Percentiles rank a stretch among this genome's conserved stretches.
phyloP scores from a whole-genome alignment of 371 early-diverging fungal genomes.

The Entomophthora muscae region DNA sequence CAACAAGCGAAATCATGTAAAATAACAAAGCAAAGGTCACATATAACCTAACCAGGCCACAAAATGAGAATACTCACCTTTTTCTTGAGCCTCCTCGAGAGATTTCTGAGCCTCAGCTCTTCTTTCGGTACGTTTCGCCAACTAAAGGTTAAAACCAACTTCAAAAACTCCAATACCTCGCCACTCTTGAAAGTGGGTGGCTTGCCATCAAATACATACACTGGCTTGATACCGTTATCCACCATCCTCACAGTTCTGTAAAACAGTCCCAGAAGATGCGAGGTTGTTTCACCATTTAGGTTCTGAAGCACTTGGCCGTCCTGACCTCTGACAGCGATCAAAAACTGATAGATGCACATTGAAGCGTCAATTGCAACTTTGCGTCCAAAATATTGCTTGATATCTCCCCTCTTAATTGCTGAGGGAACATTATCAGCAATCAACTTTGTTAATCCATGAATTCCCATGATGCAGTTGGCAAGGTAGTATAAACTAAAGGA shows the following conservation, averaged over 20 bases:
- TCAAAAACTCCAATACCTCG: slow-evolving; percentile 37
- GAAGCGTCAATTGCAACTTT: slow-evolving; percentile 98
- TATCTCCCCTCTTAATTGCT: slow-evolving; percentile 67
- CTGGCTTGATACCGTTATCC: slow-evolving; percentile 94
- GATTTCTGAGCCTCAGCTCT: slow-evolving; percentile 70
- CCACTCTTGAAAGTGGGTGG: slow-evolving; percentile 92
- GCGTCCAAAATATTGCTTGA: slow-evolving; percentile 85
- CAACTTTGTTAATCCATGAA: slow-evolving; percentile 83
- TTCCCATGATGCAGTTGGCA: slow-evolving; percentile 81
- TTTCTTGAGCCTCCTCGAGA: slow-evolving; percentile 69
- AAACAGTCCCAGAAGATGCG: slow-evolving; percentile 97
- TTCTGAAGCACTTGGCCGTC: slow-evolving; percentile 85
- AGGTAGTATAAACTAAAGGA: too few species aligned
- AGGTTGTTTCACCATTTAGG: slow-evolving; percentile 86
- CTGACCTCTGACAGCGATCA: slow-evolving; percentile 90
- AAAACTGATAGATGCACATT: slow-evolving; percentile 98
- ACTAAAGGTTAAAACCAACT: slow-evolving; percentile 21
- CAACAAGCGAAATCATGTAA: too few species aligned
- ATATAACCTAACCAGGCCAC: too few species aligned
- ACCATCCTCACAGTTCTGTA: slow-evolving; percentile 98
- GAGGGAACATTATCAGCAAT: slow-evolving; percentile 82
- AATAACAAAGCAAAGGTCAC: too few species aligned
- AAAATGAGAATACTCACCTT: slow-evolving; percentile 40
- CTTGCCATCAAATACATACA: slow-evolving; percentile 99
- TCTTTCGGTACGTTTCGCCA: slow-evolving; percentile 74